A percentile compares a stretch with the other conserved stretches of the same genome.
Evolutionary conservation across 2,329 filamentous ascomycete species (phyloP).

Genomic region (Aspergillus fischeri): DNA sequence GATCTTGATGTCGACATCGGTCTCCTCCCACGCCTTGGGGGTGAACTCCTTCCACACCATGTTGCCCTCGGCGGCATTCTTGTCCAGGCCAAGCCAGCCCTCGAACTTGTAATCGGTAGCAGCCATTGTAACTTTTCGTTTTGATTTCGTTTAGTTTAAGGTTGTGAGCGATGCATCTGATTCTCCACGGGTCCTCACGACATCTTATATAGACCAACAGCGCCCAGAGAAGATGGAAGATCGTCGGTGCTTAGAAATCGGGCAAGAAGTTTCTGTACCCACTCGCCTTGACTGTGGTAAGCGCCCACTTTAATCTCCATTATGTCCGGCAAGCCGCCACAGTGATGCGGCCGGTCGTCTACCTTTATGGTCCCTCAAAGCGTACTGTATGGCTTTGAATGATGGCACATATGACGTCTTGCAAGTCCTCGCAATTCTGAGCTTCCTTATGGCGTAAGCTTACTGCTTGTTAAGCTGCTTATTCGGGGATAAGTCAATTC

Average conservation of each 20-base stretch:
- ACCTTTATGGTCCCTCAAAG: background rate
- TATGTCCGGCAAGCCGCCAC: background rate
- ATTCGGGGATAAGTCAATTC: background rate
- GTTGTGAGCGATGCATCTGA: background rate
- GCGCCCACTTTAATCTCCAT: background rate
- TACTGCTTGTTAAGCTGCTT: background rate
- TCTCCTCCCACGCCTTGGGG: constrained; percentile 62
- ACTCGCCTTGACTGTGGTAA: background rate
- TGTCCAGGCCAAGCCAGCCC: constrained; percentile 53
- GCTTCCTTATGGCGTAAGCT: background rate
- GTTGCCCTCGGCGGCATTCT: constrained; percentile 47
- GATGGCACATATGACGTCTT: background rate
- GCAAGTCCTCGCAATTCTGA: background rate
- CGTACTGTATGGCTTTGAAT: too few relatives aligned
- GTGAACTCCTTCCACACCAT: constrained; percentile 54
- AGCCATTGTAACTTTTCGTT: constrained; percentile 14
- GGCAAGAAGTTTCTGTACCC: background rate
- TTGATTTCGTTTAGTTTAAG: background rate
- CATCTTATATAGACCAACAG: background rate
- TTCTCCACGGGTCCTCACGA: background rate
- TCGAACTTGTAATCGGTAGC: constrained; percentile 48
- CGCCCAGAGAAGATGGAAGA: background rate
- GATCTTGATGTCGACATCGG: constrained; percentile 60
- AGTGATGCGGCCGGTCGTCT: background rate
- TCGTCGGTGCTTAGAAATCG: constrained; percentile 3